Evolutionary conservation across 2,329 filamentous ascomycete species (phyloP).

Genomic region (Exophiala dermatitidis): DNA sequence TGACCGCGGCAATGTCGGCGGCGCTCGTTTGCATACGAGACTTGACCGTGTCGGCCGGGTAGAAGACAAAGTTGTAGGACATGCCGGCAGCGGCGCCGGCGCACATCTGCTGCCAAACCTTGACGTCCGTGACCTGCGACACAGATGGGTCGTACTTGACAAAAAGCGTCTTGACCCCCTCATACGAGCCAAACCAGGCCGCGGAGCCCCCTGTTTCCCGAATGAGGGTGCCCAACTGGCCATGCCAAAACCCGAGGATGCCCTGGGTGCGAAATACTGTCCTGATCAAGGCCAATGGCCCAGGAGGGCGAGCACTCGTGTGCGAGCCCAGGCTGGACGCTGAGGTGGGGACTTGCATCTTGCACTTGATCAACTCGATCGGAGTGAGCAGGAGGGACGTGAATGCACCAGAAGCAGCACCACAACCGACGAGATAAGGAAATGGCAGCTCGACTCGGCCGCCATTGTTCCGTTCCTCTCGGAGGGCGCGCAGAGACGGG

Average conservation of each 20-base stretch:
- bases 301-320: constrained; percentile 44
- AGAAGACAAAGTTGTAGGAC: constrained; percentile 95
- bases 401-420: constrained; percentile 78
- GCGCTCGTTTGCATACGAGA: constrained; percentile 78
- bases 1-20: constrained; percentile 4
- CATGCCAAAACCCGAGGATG: constrained; percentile 83
- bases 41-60: constrained; percentile 95
- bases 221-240: constrained; percentile 86
- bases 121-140: constrained; percentile 41
- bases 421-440: constrained; percentile 67
- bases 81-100: constrained; percentile 85
- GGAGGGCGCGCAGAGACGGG: constrained; percentile 37
- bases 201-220: constrained; percentile 88
- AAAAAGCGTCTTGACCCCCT: constrained; percentile 67
- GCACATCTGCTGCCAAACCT: constrained; percentile 78
- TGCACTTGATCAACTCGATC: constrained; percentile 96
- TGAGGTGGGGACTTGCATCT: constrained; percentile 70
- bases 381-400: constrained; percentile 89
- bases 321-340: constrained; percentile 30
- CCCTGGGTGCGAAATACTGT: constrained; percentile 79
- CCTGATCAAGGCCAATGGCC: constrained; percentile 61
- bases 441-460: constrained; percentile 54
- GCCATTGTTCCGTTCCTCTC: constrained; percentile 28
- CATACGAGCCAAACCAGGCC: constrained; percentile 91
- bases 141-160: constrained; percentile 47